phyloP scores from a whole-genome alignment of 2,329 filamentous ascomycete genomes.

The Epichloe gansuensis region DNA sequence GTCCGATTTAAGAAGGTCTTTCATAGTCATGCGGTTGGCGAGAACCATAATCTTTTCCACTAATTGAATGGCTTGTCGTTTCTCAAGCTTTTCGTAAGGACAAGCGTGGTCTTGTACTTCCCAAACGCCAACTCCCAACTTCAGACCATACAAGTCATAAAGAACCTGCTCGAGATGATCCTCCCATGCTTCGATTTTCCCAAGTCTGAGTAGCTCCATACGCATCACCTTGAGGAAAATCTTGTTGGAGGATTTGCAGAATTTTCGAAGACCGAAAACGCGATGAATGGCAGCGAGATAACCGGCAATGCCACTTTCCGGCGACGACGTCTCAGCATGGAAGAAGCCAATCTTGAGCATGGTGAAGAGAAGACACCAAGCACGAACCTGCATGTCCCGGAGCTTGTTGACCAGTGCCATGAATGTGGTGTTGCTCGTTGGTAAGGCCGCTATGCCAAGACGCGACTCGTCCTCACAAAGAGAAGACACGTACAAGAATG shows the following conservation, averaged over 20 bases:
- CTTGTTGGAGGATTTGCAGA: constrained; percentile 76
- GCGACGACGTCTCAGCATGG: constrained; percentile 42
- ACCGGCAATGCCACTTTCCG: constrained; percentile 62
- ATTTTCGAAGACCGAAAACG: constrained; percentile 68
- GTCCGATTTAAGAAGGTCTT: constrained; percentile 83
- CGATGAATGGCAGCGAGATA: constrained; percentile 74
- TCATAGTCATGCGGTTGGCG: constrained; percentile 73
- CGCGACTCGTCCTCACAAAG: constrained; percentile 79
- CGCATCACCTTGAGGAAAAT: constrained; percentile 83
- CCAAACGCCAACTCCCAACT: constrained; percentile 54
- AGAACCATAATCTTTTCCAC: constrained; percentile 75
- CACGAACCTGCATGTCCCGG: constrained; percentile 74
- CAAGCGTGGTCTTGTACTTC: constrained; percentile 71
- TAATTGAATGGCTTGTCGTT: constrained; percentile 64
- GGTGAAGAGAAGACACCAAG: constrained; percentile 79
- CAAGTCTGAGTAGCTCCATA: constrained; percentile 65
- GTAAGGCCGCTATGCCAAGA: constrained; percentile 55
- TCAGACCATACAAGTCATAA: constrained; percentile 71
- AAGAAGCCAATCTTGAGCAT: constrained; percentile 68
- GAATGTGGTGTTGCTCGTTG: constrained; percentile 43
- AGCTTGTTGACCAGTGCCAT: constrained; percentile 49
- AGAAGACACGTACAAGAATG: constrained; percentile 65
- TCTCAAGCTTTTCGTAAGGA: constrained; percentile 62
- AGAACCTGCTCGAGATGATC: constrained; percentile 76
- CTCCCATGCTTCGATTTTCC: constrained; percentile 69